Evolutionary conservation across 208 protist species (phyloP), one percentile per base, ranked within the genome.

Genomic region (Wallacemonas rigidus): DNA sequence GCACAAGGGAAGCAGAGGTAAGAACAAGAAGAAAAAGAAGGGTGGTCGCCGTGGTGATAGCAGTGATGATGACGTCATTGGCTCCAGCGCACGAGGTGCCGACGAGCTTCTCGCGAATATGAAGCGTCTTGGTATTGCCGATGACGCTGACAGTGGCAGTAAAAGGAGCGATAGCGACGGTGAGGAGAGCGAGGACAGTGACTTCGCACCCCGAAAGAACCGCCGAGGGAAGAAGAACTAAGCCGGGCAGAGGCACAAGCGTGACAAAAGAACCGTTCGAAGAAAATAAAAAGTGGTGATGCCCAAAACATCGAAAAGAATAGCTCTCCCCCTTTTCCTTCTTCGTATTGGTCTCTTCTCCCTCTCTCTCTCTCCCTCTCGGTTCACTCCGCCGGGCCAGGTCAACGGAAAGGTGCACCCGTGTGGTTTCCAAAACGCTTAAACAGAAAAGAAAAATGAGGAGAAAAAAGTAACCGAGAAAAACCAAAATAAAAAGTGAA

Each of bases 101-200:
- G 88, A 92, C 55, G 89, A 96, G 64, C 68, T 94, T 0, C 76
- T 83, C 41, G 87, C 74, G 26, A 96, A 96, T 60, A 53, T 65
- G 60, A 65, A 65, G 60, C 60, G 60, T 15, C 60, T 65, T 65
- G 60, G 60, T 39, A 65, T 65, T 56, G 77, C 77, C 44, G 72
- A 67, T 53, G 56, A 69, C 65, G 76, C 83, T 36, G 80, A 85
- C 45, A 75, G 86, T 12, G 75, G 78, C 43, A 88, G 81, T 43
- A 77, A 89, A 53, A 88, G 90, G 69, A 80, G 70, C 12, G 71
- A 80, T 15, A 80, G 84, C 8, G 77, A 88, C 6, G 77, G 80
- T 26, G 77, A 86, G 9, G 77, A 81, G 38, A 60, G 43, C 5
- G 55, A 65, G 3, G 60, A 65, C 60, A 48, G 41, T 65, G 60